Conservation (phyloP, 805 yeast genomes). For the Schwanniomyces vanrijiae region DNA sequence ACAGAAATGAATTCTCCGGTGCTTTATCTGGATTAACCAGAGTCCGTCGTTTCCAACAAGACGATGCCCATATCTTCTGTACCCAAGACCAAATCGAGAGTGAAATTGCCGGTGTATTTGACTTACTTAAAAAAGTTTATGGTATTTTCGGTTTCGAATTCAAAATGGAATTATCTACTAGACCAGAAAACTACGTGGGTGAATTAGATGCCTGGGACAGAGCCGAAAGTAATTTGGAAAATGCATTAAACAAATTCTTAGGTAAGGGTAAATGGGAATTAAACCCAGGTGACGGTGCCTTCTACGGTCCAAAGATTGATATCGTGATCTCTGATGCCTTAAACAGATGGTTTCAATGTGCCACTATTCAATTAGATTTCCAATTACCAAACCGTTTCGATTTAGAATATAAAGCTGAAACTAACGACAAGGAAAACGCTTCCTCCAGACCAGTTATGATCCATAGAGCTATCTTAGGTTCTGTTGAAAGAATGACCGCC, state of each 20-base stretch:
- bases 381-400: slow-evolving; percentile 95
- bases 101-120: slow-evolving; percentile 82
- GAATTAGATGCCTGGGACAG: slow-evolving; percentile 90
- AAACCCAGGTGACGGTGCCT: slow-evolving; percentile 97
- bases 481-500: slow-evolving; percentile 99
- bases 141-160: slow-evolving; percentile 93
- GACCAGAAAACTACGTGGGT: slow-evolving; percentile 97
- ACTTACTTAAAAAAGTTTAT: slow-evolving; percentile 80
- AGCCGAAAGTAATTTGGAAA: slow-evolving; percentile 84
- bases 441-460: slow-evolving; percentile 95
- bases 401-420: slow-evolving; percentile 72
- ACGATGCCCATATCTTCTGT: slow-evolving; percentile 98
- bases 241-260: slow-evolving; percentile 74
- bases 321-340: slow-evolving; percentile 93
- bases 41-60: slow-evolving; percentile 98
- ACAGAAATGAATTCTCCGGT: slow-evolving; percentile 95
- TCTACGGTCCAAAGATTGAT: slow-evolving; percentile 95
- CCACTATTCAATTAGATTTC: slow-evolving; percentile 98
- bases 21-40: slow-evolving; percentile 89
- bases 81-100: slow-evolving; percentile 83
- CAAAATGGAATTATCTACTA: slow-evolving; percentile 94
- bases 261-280: slow-evolving; percentile 88
- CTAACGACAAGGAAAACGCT: slow-evolving; percentile 55
- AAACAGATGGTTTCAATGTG: slow-evolving; percentile 98
- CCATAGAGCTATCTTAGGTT: slow-evolving; percentile 97